Base-by-base conservation (phyloP, 1,284 basidiomycete genomes). In the Cutaneotrichosporon sp. region DNA sequence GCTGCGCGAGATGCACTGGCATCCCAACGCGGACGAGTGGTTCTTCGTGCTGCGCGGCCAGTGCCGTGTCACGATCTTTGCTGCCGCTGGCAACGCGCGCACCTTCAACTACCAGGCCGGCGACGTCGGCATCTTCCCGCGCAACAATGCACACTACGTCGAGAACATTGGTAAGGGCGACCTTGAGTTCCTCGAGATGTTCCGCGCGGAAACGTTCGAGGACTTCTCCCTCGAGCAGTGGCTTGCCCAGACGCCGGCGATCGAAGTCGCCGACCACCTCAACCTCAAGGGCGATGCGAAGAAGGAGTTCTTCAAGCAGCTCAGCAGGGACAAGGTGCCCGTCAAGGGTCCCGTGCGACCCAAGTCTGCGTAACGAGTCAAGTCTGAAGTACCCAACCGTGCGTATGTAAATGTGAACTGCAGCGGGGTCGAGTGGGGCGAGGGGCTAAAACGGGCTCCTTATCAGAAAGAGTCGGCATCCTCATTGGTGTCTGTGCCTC, bases 41-140 rank as follows among this genome's bases (percentile, higher is more conserved):
- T 58, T 58, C n/a, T 77, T 66, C 64, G 72, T 76, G 64, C 68
- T 74, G 55, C 80, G 83, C 65, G 88, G 88, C 3, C 59, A 79
- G 33, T 85, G 79, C 8, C 85, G 88, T 42, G 80, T 89, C 54
- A 87, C 87, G 0, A 77, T 88, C 47, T 89, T 89, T 68, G 87
- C 86, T 1, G 80, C 85, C 2, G 80, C 82, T 60, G 81, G 82
- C 25, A 87, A 86, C 60, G 86, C 89, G 1, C 75, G 85, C 49
- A 90, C 88, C 0, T 89, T 87, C 74, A 83, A 89, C 70, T 88
- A 84, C 71, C 83, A 86, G 79, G 79, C 84, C 55, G 87, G 87
- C 22, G 87, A 89, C 69, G 84, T 89, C 60, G 86, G 84, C 29
- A 86, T 86, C 64, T 72, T 64, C 36, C 75, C 86, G 10, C 84